Evolutionary conservation across 202 grass and related monocot species (phyloP), one percentile per base, ranked within the genome.

Genomic region (Schoenoplectus tabernaemontani): DNA sequence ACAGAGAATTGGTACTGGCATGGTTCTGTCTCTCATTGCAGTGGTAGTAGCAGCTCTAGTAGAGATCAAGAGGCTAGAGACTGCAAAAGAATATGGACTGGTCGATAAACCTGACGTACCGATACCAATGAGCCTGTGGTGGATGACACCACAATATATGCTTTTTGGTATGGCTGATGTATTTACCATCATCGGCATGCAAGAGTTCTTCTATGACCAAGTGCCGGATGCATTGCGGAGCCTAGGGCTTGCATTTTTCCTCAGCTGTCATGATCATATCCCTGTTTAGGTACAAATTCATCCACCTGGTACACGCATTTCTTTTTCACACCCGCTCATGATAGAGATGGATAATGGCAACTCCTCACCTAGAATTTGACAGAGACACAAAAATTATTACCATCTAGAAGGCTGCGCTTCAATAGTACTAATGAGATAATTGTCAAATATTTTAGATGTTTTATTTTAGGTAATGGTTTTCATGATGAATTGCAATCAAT

Each of bases 141-240:
- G 93, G 93, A 78, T 96, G 79, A 70, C 92, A 57, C 90, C 93
- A 20, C 90, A 88, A 75, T 92, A 96, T 69, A 38, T 89, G 32
- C 69, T 90, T 13, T 67, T 79, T 71, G 90, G 90, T 7, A 51
- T 88, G 3, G 39, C 86, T 5, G 88, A 91, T 80, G 88, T 91
- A 46, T 89, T 93, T 83, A 83, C 88, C 59, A 76, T 93, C 70
- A 67, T 93, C 3, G 93, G 93, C 0, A 74, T 93, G 62, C 93
- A 93, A 79, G 93, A 93, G 79, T 93, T 96, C 84, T 96, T 96
- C 93, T 96, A 96, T 60, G 88, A 93, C 59, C 93, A 96, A 64
- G 90, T 89, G 34, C 90, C 90, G 20, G 67, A 89, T 66, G 86
- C 79, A 65, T 77, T 93, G 36, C 80, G 93, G 47, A 87, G 82